Evolutionary conservation across 352 stramenopile species (phyloP), one percentile per base, ranked within the genome.

Genomic region (Globisporangium spiculum): DNA sequence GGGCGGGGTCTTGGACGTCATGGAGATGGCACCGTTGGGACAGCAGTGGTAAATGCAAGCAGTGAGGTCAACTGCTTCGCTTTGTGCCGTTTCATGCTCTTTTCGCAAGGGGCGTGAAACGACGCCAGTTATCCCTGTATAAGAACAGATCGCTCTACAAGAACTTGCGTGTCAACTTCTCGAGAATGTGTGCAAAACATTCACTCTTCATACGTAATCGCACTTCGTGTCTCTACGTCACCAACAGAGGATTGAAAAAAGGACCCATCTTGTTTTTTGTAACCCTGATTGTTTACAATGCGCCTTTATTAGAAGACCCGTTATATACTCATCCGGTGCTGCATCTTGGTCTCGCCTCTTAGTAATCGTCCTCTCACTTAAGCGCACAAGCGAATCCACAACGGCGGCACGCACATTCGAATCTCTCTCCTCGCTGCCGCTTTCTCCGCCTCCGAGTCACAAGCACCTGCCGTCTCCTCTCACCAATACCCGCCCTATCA

Each of bases 81-180:
- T 44, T 10, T 41, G 10, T 16, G 5, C 36, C 1, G 36, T 34
- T 54, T 64, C 14, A 34, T 27, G 7, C 30, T 36, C 22, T 24
- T 12, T 54, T 64, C 14, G 14, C 20, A 10, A 16, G 56, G 36
- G n/a, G n/a, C 26, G 34, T 36, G 44, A 65, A 65, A 65, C 60
- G 60, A 57, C 60, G 44, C 32, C 36, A 54, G 41, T 50, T 50
- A 36, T 22, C 3, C n/a, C 36, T 64, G 12, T 64, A 64, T 12
- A 54, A 53, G 58, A 64, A 27, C 58, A 50, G 1, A 9, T 46
- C 6, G 55, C 38, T 36, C 12, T 55, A 64, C 36, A 64, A 64
- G 58, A 64, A 27, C 58, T 50, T 64, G 38, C 22, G n/a, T 26
- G 36, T 54, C 58, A 63, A 60, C 3, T 14, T 24, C 4, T 18